Evolutionary conservation across 345 rosid genomes (phyloP).

Genomic region (Gynandropsis gynandra): DNA sequence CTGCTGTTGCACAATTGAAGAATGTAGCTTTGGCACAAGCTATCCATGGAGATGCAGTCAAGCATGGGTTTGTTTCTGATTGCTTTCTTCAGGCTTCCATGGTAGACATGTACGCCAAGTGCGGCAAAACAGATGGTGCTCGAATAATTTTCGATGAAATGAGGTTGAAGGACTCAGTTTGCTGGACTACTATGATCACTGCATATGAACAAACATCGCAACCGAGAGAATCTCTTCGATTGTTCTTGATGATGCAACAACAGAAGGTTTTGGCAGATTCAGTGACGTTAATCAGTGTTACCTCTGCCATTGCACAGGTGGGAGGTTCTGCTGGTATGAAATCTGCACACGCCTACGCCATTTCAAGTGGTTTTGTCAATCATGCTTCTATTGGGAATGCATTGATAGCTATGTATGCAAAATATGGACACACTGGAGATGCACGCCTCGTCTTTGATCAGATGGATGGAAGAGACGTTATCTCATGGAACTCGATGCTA

Average conservation of each 20-base stretch:
- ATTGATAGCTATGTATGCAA: conserved; percentile 28
- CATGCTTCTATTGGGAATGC: conserved; percentile 35
- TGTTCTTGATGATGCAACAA: conserved; percentile 26
- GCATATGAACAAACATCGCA: conserved; percentile 26
- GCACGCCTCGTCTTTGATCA: conserved; percentile 28
- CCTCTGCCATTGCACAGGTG: conserved; percentile 48
- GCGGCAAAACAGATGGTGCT: conserved; percentile 26
- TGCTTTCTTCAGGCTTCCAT: neutral
- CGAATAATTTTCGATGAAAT: conserved; percentile 40
- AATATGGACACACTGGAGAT: conserved; percentile 20
- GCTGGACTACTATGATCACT: conserved; percentile 45
- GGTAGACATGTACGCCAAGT: conserved; percentile 34
- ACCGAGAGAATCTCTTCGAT: conserved; percentile 17
- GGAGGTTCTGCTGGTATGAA: conserved; percentile 30
- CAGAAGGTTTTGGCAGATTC: conserved; percentile 33
- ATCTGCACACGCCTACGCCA: conserved; percentile 30
- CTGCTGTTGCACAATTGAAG: conserved; percentile 34
- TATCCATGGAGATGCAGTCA: conserved; percentile 18
- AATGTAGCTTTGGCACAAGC: conserved; percentile 33
- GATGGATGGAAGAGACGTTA: conserved; percentile 26
- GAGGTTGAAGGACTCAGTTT: conserved; percentile 36
- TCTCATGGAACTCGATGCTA: conserved; percentile 27
- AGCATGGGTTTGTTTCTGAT: conserved; percentile 15
- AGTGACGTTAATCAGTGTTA: conserved; percentile 35
- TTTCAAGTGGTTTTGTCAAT: conserved; percentile 26